Base-by-base conservation (phyloP, 345 rosid genomes). In the Eucalyptus erythrocorys region DNA sequence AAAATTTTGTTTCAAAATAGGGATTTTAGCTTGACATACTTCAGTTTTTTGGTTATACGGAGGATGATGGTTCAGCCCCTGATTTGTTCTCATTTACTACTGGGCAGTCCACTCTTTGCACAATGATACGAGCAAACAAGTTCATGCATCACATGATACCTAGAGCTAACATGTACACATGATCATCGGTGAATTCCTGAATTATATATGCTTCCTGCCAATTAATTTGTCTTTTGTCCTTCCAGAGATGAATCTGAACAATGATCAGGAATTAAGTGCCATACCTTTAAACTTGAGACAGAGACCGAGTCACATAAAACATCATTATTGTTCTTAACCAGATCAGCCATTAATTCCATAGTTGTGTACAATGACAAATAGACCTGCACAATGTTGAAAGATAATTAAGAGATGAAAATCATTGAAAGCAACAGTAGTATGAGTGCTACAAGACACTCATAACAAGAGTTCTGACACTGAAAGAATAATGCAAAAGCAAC, bases 211-310 rank as follows among this genome's bases (percentile, higher is more conserved):
- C 47, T 76, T 76, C 27, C 82, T 21, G 27, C 7, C 4, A 22
- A 43, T 37, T 80, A 49, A 32, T 88, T 85, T 30, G 13, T 13
- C 85, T 22, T 27, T 34, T 47, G 13, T n/a, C 66, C 40, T 40
- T 48, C 37, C 5, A 9, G 32, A n/a, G 85, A 10, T 37, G 79
- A 88, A 88, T 32, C 43, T n/a, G 34, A 81, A 43, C 49, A 53
- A 86, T 86, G 40, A 27, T 17, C 80, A 64, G 42, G 34, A 59
- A 51, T 42, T 15, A 21, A 30, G 37, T 85, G 89, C 80, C 49
- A 30, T 93, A 98, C 99, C 98, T 97, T 97, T 89, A 98, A 92
- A 93, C 93, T 96, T 85, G 96, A 96, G 93, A 98, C 93, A 42
- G 93, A 91, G 64, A 97, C 96, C 24, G 98, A 93, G 88, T 97